Percentiles rank a stretch among this genome's conserved stretches.
phyloP scores from a whole-genome alignment of 2,329 filamentous ascomycete species.

The Nigrograna mackinnonii region DNA sequence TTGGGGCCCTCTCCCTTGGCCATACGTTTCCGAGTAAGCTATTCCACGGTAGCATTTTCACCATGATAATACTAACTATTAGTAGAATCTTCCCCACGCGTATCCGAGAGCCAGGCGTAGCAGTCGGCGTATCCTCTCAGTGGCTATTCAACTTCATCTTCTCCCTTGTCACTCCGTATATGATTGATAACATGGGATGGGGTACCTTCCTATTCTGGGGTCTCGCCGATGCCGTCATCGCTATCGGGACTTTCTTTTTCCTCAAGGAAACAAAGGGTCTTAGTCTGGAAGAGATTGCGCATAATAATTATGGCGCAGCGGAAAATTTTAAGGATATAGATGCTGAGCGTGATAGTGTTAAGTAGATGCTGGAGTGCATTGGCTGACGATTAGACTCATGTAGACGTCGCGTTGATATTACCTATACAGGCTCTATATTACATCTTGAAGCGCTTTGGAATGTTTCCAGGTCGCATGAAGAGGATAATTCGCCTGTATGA shows the following conservation, averaged over 20 bases:
- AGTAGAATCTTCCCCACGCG: slow-evolving; percentile 57
- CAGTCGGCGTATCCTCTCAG: slow-evolving; percentile 54
- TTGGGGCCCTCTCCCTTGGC: slow-evolving; percentile 59
- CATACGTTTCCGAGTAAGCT: slow-evolving; percentile 56
- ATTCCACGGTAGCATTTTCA: slow-evolving; percentile 29
- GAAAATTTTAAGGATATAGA: slow-evolving; percentile 8
- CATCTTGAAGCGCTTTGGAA: too few species aligned
- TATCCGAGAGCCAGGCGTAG: slow-evolving; percentile 55
- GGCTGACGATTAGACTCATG: too few species aligned
- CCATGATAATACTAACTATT: not conserved
- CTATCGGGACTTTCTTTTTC: slow-evolving; percentile 41
- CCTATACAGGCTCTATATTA: too few species aligned
- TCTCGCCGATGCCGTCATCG: slow-evolving; percentile 49
- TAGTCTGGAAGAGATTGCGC: slow-evolving; percentile 39
- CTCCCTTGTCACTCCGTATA: slow-evolving; percentile 53
- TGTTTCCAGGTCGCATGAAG: too few species aligned
- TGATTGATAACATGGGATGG: slow-evolving; percentile 53
- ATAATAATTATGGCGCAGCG: slow-evolving; percentile 9
- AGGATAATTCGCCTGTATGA: too few species aligned
- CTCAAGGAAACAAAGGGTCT: slow-evolving; percentile 42
- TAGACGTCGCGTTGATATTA: too few species aligned
- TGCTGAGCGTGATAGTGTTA: too few species aligned
- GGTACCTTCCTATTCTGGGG: slow-evolving; percentile 52
- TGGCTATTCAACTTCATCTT: slow-evolving; percentile 59
- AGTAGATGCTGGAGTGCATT: too few species aligned